Evolutionary conservation across 306 rosid species (phyloP).

Genomic region (Coriaria nepalensis): DNA sequence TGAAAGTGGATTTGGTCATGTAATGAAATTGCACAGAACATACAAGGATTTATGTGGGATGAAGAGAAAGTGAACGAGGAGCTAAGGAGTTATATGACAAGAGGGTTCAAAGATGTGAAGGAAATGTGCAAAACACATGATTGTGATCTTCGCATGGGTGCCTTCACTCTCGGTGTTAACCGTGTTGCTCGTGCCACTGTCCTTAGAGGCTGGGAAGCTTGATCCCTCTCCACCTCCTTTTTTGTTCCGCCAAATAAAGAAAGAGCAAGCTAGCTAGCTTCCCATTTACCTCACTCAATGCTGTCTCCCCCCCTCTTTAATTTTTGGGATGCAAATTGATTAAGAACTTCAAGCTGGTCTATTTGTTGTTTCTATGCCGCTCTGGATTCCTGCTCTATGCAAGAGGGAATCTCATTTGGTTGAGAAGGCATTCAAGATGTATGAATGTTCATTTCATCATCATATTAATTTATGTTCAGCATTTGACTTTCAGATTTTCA

Average conservation of each 20-base stretch:
- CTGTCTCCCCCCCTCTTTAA: too few relatives aligned
- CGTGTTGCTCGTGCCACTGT: slow-evolving; percentile 84
- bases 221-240: slow-evolving; percentile 11
- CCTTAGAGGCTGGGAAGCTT: slow-evolving; percentile 96
- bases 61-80: slow-evolving; percentile 77
- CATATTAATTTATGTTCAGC: too few relatives aligned
- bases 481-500: too few relatives aligned
- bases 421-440: too few relatives aligned
- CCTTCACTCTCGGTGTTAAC: slow-evolving; percentile 70
- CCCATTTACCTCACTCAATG: too few relatives aligned
- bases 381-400: too few relatives aligned
- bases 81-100: slow-evolving; percentile 57
- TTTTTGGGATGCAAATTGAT: too few relatives aligned
- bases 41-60: slow-evolving; percentile 96
- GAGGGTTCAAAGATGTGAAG: slow-evolving; percentile 75
- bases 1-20: neutral
- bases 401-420: too few relatives aligned
- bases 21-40: slow-evolving; percentile 42
- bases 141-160: slow-evolving; percentile 92
- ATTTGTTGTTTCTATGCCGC: too few relatives aligned
- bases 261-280: too few relatives aligned
- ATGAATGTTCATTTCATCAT: too few relatives aligned
- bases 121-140: slow-evolving; percentile 69
- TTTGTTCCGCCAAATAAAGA: neutral
- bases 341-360: too few relatives aligned